A percentile compares a stretch with the other conserved stretches of the same genome.
Evolutionary conservation across 257 asterid genomes (phyloP).

Genomic region (Solanum bukasovii): DNA sequence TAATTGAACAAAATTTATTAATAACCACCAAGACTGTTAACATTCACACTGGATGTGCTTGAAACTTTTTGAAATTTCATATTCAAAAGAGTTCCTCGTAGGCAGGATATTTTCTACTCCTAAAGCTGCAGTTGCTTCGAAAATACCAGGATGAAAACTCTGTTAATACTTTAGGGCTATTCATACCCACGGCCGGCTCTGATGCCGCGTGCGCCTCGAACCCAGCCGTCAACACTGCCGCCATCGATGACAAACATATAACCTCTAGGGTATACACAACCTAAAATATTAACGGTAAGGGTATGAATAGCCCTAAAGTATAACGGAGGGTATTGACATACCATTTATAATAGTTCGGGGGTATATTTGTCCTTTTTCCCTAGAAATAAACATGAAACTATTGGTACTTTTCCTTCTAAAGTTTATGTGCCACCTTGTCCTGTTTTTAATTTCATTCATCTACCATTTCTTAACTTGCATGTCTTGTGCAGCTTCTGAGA

Average conservation of each 20-base stretch:
- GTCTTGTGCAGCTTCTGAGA: slow-evolving; percentile 56
- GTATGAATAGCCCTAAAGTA: too few species aligned
- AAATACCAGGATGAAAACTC: background rate
- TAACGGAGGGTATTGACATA: too few species aligned
- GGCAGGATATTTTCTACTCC: background rate
- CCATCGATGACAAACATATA: too few species aligned
- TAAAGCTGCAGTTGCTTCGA: background rate
- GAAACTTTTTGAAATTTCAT: background rate
- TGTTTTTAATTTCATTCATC: background rate
- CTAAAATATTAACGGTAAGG: too few species aligned
- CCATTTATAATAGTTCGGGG: too few species aligned
- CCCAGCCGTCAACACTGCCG: too few species aligned
- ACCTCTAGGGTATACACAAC: too few species aligned
- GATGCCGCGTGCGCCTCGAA: too few species aligned
- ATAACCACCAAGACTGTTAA: background rate
- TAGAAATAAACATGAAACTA: background rate
- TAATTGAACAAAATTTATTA: background rate
- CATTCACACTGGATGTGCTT: background rate
- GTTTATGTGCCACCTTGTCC: background rate
- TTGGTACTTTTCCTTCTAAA: background rate
- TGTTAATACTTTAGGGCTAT: too few species aligned
- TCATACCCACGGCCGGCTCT: too few species aligned
- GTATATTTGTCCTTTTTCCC: too few species aligned
- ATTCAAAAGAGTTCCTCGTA: background rate
- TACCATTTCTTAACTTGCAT: background rate